Evolutionary conservation across 345 rosid species (phyloP).

Genomic region (Schrenkiella parvula): DNA sequence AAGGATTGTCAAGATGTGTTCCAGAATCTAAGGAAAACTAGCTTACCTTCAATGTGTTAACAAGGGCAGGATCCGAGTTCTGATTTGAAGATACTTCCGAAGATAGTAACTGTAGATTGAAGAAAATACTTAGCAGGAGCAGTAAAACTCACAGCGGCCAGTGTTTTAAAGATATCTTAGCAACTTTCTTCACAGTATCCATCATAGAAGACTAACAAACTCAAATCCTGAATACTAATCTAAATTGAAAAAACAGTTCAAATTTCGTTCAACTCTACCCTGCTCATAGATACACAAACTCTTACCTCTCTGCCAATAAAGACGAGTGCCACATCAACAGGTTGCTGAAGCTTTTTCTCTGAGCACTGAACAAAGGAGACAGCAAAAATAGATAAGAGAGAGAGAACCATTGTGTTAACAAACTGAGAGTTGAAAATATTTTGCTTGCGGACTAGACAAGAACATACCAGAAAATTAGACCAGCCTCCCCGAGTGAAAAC

Average conservation of each 20-base stretch:
- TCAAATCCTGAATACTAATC: neutral
- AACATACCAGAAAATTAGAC: constrained; percentile 70
- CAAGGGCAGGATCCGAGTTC: constrained; percentile 49
- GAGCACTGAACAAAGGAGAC: constrained; percentile 47
- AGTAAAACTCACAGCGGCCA: constrained; percentile 27
- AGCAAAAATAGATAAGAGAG: neutral
- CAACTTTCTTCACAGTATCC: neutral
- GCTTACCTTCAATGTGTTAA: constrained; percentile 66
- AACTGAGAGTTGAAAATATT: constrained; percentile 6
- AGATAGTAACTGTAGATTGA: constrained; percentile 50
- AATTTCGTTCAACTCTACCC: constrained; percentile 38
- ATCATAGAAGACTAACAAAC: constrained; percentile 7
- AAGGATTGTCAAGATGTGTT: neutral
- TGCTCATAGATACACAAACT: neutral
- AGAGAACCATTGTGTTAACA: neutral
- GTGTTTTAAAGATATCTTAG: neutral
- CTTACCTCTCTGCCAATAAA: constrained; percentile 88
- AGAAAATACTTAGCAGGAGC: neutral
- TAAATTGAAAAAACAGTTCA: constrained; percentile 29
- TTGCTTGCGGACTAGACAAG: neutral
- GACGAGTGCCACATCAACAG: constrained; percentile 69
- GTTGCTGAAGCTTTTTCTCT: constrained; percentile 43
- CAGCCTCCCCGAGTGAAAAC: constrained; percentile 69
- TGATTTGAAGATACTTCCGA: constrained; percentile 54
- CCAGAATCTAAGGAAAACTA: neutral